A percentile compares a stretch with the other conserved stretches of the same genome.
phyloP scores from a whole-genome alignment of 2,329 filamentous ascomycete genomes.

The Emmonsia crescens region DNA sequence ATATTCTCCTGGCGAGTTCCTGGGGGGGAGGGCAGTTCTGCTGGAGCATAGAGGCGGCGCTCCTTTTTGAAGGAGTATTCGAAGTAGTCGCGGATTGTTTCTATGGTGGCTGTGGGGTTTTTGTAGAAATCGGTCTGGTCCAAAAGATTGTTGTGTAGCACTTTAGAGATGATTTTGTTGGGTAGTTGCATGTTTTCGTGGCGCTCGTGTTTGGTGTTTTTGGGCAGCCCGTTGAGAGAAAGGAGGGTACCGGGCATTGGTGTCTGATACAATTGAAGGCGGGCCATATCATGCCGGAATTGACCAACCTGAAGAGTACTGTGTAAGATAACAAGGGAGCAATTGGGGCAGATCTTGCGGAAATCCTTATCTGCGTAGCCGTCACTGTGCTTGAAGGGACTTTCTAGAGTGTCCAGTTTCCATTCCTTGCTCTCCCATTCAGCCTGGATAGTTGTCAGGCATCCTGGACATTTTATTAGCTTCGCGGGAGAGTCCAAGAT shows the following conservation, averaged over 20 bases:
- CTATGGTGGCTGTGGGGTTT: slow-evolving; percentile 36
- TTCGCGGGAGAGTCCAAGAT: slow-evolving; percentile 41
- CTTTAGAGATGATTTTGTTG: slow-evolving; percentile 44
- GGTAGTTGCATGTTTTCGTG: slow-evolving; percentile 38
- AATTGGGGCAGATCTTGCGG: slow-evolving; percentile 39
- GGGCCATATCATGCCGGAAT: slow-evolving; percentile 48
- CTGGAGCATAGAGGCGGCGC: slow-evolving; percentile 8
- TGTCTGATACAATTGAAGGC: slow-evolving; percentile 35
- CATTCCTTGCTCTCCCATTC: slow-evolving; percentile 47
- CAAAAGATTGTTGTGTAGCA: slow-evolving; percentile 35
- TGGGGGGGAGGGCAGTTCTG: slow-evolving; percentile 28
- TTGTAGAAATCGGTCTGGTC: slow-evolving; percentile 26
- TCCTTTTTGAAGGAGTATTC: slow-evolving; percentile 35
- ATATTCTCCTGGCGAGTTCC: slow-evolving; percentile 18
- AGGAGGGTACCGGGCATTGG: slow-evolving; percentile 62
- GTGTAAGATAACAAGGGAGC: slow-evolving; percentile 42
- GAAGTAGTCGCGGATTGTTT: slow-evolving; percentile 41
- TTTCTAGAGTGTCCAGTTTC: slow-evolving; percentile 16
- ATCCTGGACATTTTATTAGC: slow-evolving; percentile 46
- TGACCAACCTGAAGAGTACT: slow-evolving; percentile 49
- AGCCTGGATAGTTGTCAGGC: slow-evolving; percentile 32
- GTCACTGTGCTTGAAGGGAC: slow-evolving; percentile 16
- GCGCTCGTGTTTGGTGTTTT: slow-evolving; percentile 10
- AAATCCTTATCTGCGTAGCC: slow-evolving; percentile 40
- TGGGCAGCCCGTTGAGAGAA: slow-evolving; percentile 43